Percentiles rank a stretch among this genome's conserved stretches.
These are phyloP conservation scores for Furcasterigmium sp. DNA, from an alignment of 2,329 filamentous ascomycete genomes.

Conservation along the genomic window DNA sequence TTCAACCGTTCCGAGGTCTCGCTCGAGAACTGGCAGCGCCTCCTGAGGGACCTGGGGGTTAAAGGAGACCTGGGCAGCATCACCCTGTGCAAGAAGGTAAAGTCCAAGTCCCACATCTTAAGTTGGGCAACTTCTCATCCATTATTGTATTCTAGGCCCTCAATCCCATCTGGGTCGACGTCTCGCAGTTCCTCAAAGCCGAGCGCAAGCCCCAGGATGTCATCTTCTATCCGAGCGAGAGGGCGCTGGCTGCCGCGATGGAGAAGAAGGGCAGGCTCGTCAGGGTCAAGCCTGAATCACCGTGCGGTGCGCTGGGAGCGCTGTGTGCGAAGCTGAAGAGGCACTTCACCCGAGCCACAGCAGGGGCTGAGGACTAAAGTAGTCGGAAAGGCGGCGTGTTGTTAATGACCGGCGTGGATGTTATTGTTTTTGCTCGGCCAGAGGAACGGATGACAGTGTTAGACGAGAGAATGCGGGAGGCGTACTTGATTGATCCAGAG, in stretches of 20 bases:
- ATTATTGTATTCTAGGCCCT: constrained; percentile 27
- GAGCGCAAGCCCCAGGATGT: constrained; percentile 18
- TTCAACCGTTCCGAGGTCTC: constrained; percentile 12
- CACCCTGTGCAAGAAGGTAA: constrained; percentile 38
- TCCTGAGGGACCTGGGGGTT: constrained; percentile 39
- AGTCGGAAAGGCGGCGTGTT: too few species aligned
- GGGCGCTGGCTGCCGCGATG: constrained; percentile 27
- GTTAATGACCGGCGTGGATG: too few species aligned
- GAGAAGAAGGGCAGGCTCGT: too few species aligned
- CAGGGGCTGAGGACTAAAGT: too few species aligned
- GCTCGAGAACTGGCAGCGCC: constrained; percentile 37
- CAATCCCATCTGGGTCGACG: constrained; percentile 39
- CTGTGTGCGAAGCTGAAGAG: constrained; percentile 34
- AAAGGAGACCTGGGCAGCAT: constrained; percentile 31
- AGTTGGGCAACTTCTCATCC: neutral
- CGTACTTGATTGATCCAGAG: too few species aligned
- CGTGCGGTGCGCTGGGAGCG: neutral
- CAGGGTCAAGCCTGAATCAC: constrained; percentile 30
- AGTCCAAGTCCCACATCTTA: too few species aligned
- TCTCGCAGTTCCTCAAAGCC: constrained; percentile 39
- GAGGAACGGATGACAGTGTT: too few species aligned
- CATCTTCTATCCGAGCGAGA: constrained; percentile 23
- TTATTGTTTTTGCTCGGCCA: too few species aligned
- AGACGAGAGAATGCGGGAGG: too few species aligned
- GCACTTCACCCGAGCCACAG: too few species aligned